Evolutionary conservation across 192 early-diverging fungal genomes (phyloP).

Genomic region (Chytriomyces hyalinus): DNA sequence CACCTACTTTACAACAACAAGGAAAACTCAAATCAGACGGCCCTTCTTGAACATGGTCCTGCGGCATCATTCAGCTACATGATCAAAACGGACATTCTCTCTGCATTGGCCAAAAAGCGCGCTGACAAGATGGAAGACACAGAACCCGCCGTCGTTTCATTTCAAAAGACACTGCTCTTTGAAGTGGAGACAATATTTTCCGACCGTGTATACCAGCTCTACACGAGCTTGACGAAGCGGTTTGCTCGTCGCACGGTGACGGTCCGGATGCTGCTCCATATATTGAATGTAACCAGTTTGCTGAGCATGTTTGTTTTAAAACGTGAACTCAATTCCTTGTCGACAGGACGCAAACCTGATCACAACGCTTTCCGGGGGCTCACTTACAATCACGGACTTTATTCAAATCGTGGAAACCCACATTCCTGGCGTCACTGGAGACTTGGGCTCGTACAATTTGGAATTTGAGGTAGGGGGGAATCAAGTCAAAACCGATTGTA

Average conservation of each 20-base stretch:
- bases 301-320: constrained; percentile 38
- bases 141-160: background rate
- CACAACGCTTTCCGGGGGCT: constrained; percentile 17
- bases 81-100: constrained; percentile 49
- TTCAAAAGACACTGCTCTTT: background rate
- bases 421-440: constrained; percentile 36
- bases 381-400: constrained; percentile 42
- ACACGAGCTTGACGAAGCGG: constrained; percentile 29
- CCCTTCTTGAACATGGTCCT: constrained; percentile 43
- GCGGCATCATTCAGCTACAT: constrained; percentile 43
- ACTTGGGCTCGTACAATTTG: constrained; percentile 47
- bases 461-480: constrained; percentile 51
- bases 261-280: constrained; percentile 46
- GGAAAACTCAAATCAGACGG: constrained; percentile 24
- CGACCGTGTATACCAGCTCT: constrained; percentile 40
- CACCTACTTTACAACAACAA: constrained; percentile 42
- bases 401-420: constrained; percentile 40
- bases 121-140: background rate
- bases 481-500: background rate
- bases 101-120: background rate
- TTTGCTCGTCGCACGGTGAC: constrained; percentile 47
- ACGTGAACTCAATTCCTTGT: background rate
- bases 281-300: constrained; percentile 22
- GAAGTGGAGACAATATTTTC: constrained; percentile 34
- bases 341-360: constrained; percentile 51